phyloP scores from a whole-genome alignment of 176 grass and related monocot genomes.

The Tillandsia fasciculata region DNA sequence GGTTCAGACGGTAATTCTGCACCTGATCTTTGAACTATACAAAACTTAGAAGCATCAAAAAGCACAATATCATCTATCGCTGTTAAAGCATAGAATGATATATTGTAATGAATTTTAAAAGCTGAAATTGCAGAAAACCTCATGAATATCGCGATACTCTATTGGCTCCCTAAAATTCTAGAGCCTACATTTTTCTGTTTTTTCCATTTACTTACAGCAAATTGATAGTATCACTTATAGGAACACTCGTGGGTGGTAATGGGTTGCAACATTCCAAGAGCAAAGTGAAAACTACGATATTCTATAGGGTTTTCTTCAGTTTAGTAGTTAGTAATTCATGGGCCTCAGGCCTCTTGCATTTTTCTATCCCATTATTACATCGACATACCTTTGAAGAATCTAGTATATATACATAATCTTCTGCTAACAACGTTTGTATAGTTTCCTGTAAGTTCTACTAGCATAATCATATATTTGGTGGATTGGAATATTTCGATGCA shows the following conservation, averaged over 20 bases:
- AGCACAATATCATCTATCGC: background rate
- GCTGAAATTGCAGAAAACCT: too few species aligned
- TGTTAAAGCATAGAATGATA: too few species aligned
- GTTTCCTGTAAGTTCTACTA: background rate
- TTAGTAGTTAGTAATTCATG: background rate
- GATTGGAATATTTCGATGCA: background rate
- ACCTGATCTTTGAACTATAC: background rate
- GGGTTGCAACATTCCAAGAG: too few species aligned
- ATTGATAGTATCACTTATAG: too few species aligned
- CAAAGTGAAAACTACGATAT: too few species aligned
- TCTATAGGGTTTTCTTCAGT: too few species aligned
- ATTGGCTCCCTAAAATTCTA: too few species aligned
- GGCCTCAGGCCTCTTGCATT: background rate
- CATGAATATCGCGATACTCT: too few species aligned
- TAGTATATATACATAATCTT: background rate
- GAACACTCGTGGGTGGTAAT: too few species aligned
- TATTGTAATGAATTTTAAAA: too few species aligned
- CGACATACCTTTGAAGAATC: background rate
- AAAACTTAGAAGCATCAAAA: background rate
- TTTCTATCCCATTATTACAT: background rate
- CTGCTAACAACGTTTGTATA: background rate
- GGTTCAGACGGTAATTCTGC: constrained; percentile 35
- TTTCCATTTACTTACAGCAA: too few species aligned
- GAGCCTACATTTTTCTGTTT: too few species aligned
- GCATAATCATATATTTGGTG: background rate